Conservation (phyloP, 2,329 filamentous ascomycete genomes). For the Paecilomyces niveus region DNA sequence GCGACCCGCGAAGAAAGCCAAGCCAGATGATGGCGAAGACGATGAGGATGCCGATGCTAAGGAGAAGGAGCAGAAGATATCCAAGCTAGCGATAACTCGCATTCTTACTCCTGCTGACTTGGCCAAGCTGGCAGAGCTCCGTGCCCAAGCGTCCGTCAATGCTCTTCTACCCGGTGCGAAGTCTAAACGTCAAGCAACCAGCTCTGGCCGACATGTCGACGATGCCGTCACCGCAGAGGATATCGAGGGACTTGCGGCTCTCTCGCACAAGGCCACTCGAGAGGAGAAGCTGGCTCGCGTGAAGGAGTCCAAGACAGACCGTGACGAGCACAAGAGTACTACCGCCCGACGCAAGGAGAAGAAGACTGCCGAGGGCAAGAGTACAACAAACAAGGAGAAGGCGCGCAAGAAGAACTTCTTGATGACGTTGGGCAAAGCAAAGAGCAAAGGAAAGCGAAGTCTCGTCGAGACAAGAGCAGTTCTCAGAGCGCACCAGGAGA, state of each 20-base stretch:
- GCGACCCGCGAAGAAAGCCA: slow-evolving; percentile 59
- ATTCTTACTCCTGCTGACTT: slow-evolving; percentile 94
- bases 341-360: slow-evolving; percentile 77
- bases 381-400: slow-evolving; percentile 96
- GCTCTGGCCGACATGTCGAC: slow-evolving; percentile 62
- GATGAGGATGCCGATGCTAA: slow-evolving; percentile 27
- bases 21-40: slow-evolving; percentile 35
- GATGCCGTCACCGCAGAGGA: slow-evolving; percentile 85
- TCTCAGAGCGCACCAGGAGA: slow-evolving; percentile 71
- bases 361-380: slow-evolving; percentile 86
- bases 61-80: slow-evolving; percentile 14
- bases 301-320: slow-evolving; percentile 70
- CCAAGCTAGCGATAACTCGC: slow-evolving; percentile 77
- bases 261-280: slow-evolving; percentile 70
- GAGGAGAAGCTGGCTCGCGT: slow-evolving; percentile 82
- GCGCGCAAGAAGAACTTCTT: slow-evolving; percentile 95
- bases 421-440: slow-evolving; percentile 96
- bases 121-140: slow-evolving; percentile 87
- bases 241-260: slow-evolving; percentile 76
- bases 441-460: slow-evolving; percentile 91
- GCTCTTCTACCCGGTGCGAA: slow-evolving; percentile 47
- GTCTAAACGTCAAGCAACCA: slow-evolving; percentile 41
- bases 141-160: slow-evolving; percentile 63
- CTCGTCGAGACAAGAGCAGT: slow-evolving; percentile 77
- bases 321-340: slow-evolving; percentile 76